Evolutionary conservation across 1,139 yeast species (phyloP).

Genomic region (Magnusiomyces ingens): DNA sequence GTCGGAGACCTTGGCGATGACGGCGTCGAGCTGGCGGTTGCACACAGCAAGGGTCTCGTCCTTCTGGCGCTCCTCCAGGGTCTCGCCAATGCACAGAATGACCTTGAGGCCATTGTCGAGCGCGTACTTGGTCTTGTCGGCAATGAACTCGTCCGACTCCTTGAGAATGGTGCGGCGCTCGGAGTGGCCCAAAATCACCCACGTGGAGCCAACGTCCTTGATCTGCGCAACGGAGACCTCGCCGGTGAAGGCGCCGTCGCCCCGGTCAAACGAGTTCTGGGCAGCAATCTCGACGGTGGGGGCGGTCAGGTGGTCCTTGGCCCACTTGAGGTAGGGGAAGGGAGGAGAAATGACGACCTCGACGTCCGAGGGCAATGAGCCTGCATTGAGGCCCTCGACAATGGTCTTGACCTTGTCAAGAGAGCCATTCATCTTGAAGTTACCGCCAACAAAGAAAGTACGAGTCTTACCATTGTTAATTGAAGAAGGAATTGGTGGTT

Average conservation of each 20-base stretch:
- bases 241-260: constrained; percentile 97
- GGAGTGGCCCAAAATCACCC: constrained; percentile 98
- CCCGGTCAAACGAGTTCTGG: constrained; percentile 83
- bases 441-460: constrained; percentile 90
- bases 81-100: constrained; percentile 95
- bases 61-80: constrained; percentile 89
- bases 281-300: constrained; percentile 75
- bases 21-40: constrained; percentile 88
- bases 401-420: constrained; percentile 76
- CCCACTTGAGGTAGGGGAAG: constrained; percentile 78
- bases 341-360: constrained; percentile 98
- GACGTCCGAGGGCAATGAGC: constrained; percentile 36
- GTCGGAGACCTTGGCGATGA: constrained; percentile 72
- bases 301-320: constrained; percentile 63
- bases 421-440: constrained; percentile 98
- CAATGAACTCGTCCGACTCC: constrained; percentile 87
- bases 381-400: constrained; percentile 73
- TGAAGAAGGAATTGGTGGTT: neutral
- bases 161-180: constrained; percentile 94
- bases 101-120: constrained; percentile 82
- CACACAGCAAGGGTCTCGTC: constrained; percentile 81
- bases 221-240: constrained; percentile 86
- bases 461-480: constrained; percentile 50
- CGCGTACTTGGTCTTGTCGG: constrained; percentile 92
- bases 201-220: constrained; percentile 85